Base-by-base conservation (phyloP, 345 rosid species). In the Salix caprea region DNA sequence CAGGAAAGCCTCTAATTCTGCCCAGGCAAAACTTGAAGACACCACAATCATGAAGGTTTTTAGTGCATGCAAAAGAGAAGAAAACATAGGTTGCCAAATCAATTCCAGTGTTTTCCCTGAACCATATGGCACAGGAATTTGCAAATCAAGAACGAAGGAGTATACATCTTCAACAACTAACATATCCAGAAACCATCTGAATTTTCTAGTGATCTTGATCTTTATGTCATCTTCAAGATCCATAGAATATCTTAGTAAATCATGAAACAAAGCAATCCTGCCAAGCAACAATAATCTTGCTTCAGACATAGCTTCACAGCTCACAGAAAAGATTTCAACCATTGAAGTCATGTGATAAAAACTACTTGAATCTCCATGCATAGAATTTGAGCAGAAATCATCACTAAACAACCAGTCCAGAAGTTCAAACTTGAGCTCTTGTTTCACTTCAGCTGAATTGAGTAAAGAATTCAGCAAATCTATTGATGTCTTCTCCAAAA, bases 1-100 rank as follows among this genome's bases (percentile, higher is more conserved):
- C 80, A 96, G 78, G 86, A 92, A 89, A 82, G 80, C 82, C 70
- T 82, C 85, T 46, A 93, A 14, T 65, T 89, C 94, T 82, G 72
- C 85, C 98, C 97, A 91, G 64, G 87, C 94, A 15, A 70, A 68
- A 82, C 87, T 86, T 80, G 93, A 82, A 71, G 91, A 91, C 48
- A 82, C 84, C 65, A 83, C 89, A 69, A 95, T 75, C 88, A 88
- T 86, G 79, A 93, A 85, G 76, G 90, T 86, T 83, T 96, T 93
- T 70, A 96, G 77, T 76, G 92, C 90, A 70, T 85, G 80, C 84
- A 91, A 34, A 77, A 92, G 73, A 81, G 85, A 82, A 72, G 91
- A 84, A 87, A 85, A 87, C 82, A 88, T 73, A 34, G 94, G 85
- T 81, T 90, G 91, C 96, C 98, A 96, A 69, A 85, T 80, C 67